Evolutionary conservation across 129 eudicot genomes (phyloP).

Genomic region (Flaveria ramosissima): DNA sequence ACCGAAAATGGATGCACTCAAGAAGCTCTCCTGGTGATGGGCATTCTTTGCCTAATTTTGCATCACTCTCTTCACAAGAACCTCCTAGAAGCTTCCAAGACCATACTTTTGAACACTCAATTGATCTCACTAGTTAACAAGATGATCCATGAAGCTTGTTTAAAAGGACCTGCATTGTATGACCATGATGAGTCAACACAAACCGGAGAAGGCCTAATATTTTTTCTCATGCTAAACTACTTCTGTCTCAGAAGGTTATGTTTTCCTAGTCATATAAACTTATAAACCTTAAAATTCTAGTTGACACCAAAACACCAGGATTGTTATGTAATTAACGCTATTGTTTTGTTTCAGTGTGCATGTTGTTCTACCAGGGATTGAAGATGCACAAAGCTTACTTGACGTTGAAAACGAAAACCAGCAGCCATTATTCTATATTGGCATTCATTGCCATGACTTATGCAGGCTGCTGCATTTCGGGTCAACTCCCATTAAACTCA

Average conservation of each 20-base stretch:
- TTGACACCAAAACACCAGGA: background rate
- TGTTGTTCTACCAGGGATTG: slow-evolving; percentile 64
- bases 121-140: slow-evolving; percentile 44
- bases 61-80: slow-evolving; percentile 64
- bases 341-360: slow-evolving; percentile 46
- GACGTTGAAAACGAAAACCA: slow-evolving; percentile 31
- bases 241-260: slow-evolving; percentile 74
- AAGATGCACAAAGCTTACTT: slow-evolving; percentile 47
- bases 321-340: slow-evolving; percentile 16
- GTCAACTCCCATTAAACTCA: slow-evolving; percentile 61
- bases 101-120: slow-evolving; percentile 59
- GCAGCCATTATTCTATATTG: slow-evolving; percentile 45
- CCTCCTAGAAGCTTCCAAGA: slow-evolving; percentile 77
- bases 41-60: slow-evolving; percentile 71
- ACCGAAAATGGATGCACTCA: slow-evolving; percentile 56
- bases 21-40: slow-evolving; percentile 57
- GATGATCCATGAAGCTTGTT: slow-evolving; percentile 56
- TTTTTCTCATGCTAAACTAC: slow-evolving; percentile 61
- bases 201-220: slow-evolving; percentile 57
- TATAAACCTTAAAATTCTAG: background rate
- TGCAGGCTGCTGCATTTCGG: slow-evolving; percentile 87
- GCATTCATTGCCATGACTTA: slow-evolving; percentile 73
- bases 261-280: background rate
- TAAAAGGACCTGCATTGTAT: slow-evolving; percentile 68
- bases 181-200: slow-evolving; percentile 66